Base-by-base conservation (phyloP, 192 early-diverging fungal genomes). In the Phlyctochytrium arcticum region DNA sequence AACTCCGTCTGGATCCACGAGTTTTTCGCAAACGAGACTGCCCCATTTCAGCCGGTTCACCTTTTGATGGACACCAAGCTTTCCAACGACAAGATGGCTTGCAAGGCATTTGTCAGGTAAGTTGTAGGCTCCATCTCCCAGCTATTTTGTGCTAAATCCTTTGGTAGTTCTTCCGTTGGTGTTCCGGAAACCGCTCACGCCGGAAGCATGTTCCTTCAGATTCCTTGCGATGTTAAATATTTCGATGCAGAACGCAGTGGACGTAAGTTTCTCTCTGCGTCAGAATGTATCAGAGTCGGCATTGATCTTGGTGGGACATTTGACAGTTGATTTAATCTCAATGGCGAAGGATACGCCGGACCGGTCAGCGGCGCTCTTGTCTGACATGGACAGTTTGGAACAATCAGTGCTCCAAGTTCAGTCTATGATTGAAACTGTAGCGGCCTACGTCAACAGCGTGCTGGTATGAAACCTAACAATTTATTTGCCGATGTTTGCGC, bases 341-440 rank as follows among this genome's bases (percentile, higher is more conserved):
- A 80, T 73, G 59, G 80, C 84, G 57, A 88, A 82, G 58, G 73
- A 79, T 8, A 64, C 73, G 4, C 60, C 79, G 30, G 79, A 76
- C 29, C 80, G 78, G 33, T 65, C 80, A 4, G 81, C 84, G 3
- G 70, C 78, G 24, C 60, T 93, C 65, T 60, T 92, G 19, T 86
- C 89, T 12, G 95, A 98, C 65, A 96, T 98, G 89, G 92, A 95
- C 74, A 84, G 88, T 68, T 75, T 98, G 51, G 92, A 95, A 70
- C 73, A 77, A 42, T 80, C 92, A 8, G 82, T 98, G 34, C 60
- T 77, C 7, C 77, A 90, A 64, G 81, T 98, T 32, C 86, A 85
- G 59, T 79, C 80, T 24, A 94, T 98, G 92, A 72, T 98, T 30
- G 90, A 90, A 64, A 80, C 84, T 56, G 87, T 98, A 5, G 71